phyloP scores from a whole-genome alignment of 352 stramenopile genomes.

The Pythium myriotylum region DNA sequence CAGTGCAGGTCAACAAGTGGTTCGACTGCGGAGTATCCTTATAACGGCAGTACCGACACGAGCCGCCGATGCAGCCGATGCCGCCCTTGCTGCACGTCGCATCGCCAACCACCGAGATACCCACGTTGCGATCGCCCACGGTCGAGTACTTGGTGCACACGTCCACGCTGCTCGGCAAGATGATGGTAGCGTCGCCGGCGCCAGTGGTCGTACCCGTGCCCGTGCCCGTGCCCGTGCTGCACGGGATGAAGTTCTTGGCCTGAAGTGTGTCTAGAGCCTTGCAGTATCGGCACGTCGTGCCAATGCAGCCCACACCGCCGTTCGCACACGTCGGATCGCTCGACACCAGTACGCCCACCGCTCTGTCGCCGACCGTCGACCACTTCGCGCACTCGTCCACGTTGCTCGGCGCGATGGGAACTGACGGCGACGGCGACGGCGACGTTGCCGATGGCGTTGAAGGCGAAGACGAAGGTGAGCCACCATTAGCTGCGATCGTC shows the following conservation, averaged over 20 bases:
- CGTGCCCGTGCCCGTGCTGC: background rate
- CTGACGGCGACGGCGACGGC: background rate
- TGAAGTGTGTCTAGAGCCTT: conserved; percentile 27
- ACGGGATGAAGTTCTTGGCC: conserved; percentile 13
- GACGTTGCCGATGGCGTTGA: background rate
- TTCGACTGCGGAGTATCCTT: background rate
- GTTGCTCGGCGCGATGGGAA: background rate
- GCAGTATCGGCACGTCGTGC: conserved; percentile 33
- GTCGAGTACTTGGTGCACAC: background rate
- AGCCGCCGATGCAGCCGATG: conserved; percentile 12
- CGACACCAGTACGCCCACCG: background rate
- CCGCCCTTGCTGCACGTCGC: conserved; percentile 14
- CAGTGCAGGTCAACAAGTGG: conserved; percentile 9
- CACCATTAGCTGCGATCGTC: background rate
- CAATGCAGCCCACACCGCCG: conserved; percentile 29
- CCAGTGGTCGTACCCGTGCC: too few relatives aligned
- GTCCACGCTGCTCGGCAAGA: background rate
- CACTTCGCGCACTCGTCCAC: background rate
- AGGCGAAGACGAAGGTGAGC: background rate
- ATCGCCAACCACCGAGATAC: conserved; percentile 14
- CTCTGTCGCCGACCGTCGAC: background rate
- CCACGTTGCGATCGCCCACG: conserved; percentile 11
- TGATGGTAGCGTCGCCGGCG: background rate
- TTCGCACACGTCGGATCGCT: background rate
- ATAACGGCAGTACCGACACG: conserved; percentile 22